Evolutionary conservation across 768 basidiomycete species (phyloP).

Genomic region (Suillus hirtellus): DNA sequence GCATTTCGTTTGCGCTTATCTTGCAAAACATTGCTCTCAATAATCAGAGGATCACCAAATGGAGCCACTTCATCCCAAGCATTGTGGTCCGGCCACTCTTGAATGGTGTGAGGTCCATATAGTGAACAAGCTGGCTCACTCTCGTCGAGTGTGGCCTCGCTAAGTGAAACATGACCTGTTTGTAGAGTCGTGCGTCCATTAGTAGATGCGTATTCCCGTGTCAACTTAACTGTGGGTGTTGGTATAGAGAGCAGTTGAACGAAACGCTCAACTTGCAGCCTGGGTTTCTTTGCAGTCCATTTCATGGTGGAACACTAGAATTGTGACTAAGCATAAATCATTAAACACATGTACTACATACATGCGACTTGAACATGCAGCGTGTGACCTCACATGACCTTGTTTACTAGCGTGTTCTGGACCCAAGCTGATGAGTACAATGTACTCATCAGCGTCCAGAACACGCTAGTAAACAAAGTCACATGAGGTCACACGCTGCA

Average conservation of each 20-base stretch:
- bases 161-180: background rate
- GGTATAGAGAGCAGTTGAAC: background rate
- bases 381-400: too few relatives aligned
- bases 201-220: background rate
- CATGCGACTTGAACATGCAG: too few relatives aligned
- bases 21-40: background rate
- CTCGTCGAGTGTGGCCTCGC: background rate
- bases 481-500: too few relatives aligned
- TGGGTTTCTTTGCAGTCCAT: background rate
- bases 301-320: background rate
- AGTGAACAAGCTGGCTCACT: background rate
- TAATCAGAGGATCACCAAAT: background rate
- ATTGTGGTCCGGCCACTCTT: background rate
- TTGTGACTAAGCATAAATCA: background rate
- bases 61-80: background rate
- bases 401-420: too few relatives aligned
- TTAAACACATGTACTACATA: background rate
- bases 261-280: background rate
- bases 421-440: too few relatives aligned
- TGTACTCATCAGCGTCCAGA: too few relatives aligned
- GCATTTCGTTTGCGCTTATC: background rate
- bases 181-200: conserved; percentile 1
- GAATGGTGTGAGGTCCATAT: background rate
- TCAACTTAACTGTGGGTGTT: background rate
- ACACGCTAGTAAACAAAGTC: too few relatives aligned